Conservation (phyloP, 2,329 filamentous ascomycete species). For the Magnaporthiopsis poae region DNA sequence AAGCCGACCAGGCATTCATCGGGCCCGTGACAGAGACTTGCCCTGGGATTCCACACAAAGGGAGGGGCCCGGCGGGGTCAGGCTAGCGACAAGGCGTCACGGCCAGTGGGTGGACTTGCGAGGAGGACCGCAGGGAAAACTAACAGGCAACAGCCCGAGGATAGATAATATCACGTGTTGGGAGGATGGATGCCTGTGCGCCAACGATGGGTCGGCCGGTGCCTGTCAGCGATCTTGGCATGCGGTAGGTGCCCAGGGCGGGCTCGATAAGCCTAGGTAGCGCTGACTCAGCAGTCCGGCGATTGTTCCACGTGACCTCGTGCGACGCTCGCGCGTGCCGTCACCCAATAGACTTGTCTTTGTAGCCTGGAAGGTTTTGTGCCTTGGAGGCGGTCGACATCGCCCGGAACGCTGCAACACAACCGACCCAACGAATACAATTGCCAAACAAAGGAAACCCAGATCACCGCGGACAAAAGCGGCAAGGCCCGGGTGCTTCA, state of each 20-base stretch:
- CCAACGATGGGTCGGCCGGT: background rate
- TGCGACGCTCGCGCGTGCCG: background rate
- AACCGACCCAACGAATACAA: background rate
- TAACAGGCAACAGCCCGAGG: background rate
- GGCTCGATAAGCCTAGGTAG: no score
- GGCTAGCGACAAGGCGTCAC: background rate
- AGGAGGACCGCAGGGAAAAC: background rate
- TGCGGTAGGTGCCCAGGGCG: no score
- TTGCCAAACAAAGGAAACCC: background rate
- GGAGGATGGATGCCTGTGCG: background rate
- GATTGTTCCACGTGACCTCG: background rate
- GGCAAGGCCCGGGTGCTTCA: background rate
- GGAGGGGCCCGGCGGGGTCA: background rate
- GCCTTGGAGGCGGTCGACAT: background rate
- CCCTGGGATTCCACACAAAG: background rate
- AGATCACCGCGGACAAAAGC: background rate
- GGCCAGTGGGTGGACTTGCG: background rate
- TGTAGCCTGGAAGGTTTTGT: background rate
- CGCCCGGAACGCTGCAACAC: background rate
- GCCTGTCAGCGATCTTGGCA: background rate
- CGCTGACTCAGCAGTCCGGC: background rate
- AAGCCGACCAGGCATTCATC: background rate
- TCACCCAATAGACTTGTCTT: no score
- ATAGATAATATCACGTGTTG: background rate
- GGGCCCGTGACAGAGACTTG: no score